Percentiles rank a stretch among this genome's conserved stretches.
phyloP scores from a whole-genome alignment of 768 basidiomycete genomes.

The Suillus hirtellus region DNA sequence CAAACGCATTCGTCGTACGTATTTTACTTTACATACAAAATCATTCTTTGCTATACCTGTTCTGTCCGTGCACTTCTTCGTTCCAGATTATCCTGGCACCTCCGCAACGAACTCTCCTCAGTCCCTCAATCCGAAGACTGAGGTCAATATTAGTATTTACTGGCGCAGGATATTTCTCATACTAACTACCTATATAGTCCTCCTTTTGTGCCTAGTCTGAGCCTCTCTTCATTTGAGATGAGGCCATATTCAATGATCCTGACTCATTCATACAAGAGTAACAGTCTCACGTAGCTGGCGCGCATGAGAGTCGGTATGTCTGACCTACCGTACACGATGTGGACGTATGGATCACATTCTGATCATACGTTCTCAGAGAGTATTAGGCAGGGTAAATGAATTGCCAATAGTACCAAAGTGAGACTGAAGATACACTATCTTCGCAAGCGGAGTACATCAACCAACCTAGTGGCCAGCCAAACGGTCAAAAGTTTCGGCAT shows the following conservation, averaged over 20 bases:
- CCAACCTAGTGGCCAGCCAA: neutral
- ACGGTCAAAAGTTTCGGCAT: neutral
- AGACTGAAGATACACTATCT: neutral
- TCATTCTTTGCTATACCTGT: too few relatives aligned
- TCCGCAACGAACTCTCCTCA: too few relatives aligned
- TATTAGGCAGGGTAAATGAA: neutral
- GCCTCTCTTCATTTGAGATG: too few relatives aligned
- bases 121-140: too few relatives aligned
- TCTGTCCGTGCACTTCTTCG: too few relatives aligned
- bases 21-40: too few relatives aligned
- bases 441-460: neutral
- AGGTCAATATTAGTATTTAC: too few relatives aligned
- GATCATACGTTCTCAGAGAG: neutral
- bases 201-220: too few relatives aligned
- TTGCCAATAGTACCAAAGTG: neutral
- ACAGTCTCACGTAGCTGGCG: constrained; percentile 8
- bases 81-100: too few relatives aligned
- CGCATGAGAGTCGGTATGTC: neutral
- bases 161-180: too few relatives aligned
- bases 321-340: neutral
- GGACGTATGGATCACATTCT: neutral
- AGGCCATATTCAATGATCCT: constrained; percentile 2
- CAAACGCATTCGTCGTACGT: too few relatives aligned
- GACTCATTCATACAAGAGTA: neutral
- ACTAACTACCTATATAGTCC: too few relatives aligned